A percentile compares a stretch with the other conserved stretches of the same genome.
Conservation (phyloP, 1,284 basidiomycete species). For the Entoloma clypeatum region DNA sequence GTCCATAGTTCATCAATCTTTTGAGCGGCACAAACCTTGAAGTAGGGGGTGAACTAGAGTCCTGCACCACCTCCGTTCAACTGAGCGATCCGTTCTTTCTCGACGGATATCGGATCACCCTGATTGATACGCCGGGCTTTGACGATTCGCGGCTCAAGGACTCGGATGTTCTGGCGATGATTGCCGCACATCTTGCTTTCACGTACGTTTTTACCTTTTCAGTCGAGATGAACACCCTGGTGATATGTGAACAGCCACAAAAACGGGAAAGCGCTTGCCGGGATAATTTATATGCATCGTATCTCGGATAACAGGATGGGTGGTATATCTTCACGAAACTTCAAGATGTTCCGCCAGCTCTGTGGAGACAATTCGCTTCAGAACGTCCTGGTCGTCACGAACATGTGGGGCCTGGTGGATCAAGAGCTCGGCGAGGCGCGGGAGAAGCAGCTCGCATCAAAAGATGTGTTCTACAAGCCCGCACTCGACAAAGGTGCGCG, state of each 20-base stretch:
- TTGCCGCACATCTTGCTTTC: slow-evolving; percentile 28
- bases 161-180: slow-evolving; percentile 29
- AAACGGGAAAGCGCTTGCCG: slow-evolving; percentile 39
- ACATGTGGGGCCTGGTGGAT: slow-evolving; percentile 46
- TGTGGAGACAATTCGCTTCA: slow-evolving; percentile 47
- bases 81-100: slow-evolving; percentile 27
- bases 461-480: slow-evolving; percentile 44
- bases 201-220: slow-evolving; percentile 20
- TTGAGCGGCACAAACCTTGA: slow-evolving; percentile 27
- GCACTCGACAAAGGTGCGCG: slow-evolving; percentile 41
- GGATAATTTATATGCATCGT: slow-evolving; percentile 53
- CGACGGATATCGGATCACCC: slow-evolving; percentile 25
- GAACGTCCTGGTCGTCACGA: slow-evolving; percentile 49
- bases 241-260: slow-evolving; percentile 33
- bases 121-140: slow-evolving; percentile 34
- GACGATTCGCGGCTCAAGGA: slow-evolving; percentile 32
- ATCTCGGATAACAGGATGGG: slow-evolving; percentile 51
- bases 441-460: slow-evolving; percentile 36
- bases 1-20: slow-evolving; percentile 33
- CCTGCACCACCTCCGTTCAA: slow-evolving; percentile 31
- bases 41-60: slow-evolving; percentile 30
- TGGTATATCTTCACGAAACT: slow-evolving; percentile 48
- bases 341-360: slow-evolving; percentile 46
- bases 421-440: slow-evolving; percentile 35
- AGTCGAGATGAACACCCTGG: slow-evolving; percentile 7